These are phyloP conservation scores for Pyricularia sp. DNA, from an alignment of 2,329 filamentous ascomycete species.

Conservation along the genomic window DNA sequence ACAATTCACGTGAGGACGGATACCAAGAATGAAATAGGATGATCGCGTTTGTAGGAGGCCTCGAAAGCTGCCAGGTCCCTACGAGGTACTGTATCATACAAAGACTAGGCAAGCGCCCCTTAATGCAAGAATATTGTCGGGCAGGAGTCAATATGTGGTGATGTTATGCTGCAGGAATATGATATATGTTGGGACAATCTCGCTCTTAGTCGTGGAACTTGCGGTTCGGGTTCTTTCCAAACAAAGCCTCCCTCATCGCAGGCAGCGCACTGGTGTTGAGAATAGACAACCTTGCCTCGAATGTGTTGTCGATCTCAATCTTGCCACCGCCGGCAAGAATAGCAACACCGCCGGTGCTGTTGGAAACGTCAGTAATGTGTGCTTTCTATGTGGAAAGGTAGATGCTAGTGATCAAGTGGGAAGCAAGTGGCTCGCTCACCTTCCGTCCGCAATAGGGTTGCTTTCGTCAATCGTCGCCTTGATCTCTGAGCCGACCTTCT, in stretches of 20 bases:
- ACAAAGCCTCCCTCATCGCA: constrained; percentile 70
- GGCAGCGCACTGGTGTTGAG: constrained; percentile 78
- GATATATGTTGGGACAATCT: neutral
- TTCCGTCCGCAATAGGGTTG: constrained; percentile 65
- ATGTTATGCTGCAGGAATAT: neutral
- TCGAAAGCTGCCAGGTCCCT: neutral
- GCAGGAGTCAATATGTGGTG: neutral
- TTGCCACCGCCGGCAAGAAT: constrained; percentile 77
- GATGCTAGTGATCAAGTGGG: neutral
- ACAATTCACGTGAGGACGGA: neutral
- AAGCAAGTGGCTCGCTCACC: constrained; percentile 56
- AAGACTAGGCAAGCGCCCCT: neutral
- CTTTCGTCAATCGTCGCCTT: constrained; percentile 63
- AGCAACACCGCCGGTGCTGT: constrained; percentile 68
- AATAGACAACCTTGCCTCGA: constrained; percentile 78
- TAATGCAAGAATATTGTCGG: neutral
- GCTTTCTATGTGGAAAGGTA: neutral
- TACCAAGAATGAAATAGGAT: neutral
- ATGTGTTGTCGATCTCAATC: constrained; percentile 98
- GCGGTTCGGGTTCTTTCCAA: constrained; percentile 89
- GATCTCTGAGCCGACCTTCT: constrained; percentile 56
- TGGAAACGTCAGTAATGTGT: constrained; percentile 12
- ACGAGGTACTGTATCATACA: neutral
- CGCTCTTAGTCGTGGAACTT: constrained; percentile 74
- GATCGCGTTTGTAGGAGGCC: neutral